These are phyloP conservation scores for Verbascum thapsus DNA, from an alignment of 257 asterid genomes.

Conservation along the genomic window DNA sequence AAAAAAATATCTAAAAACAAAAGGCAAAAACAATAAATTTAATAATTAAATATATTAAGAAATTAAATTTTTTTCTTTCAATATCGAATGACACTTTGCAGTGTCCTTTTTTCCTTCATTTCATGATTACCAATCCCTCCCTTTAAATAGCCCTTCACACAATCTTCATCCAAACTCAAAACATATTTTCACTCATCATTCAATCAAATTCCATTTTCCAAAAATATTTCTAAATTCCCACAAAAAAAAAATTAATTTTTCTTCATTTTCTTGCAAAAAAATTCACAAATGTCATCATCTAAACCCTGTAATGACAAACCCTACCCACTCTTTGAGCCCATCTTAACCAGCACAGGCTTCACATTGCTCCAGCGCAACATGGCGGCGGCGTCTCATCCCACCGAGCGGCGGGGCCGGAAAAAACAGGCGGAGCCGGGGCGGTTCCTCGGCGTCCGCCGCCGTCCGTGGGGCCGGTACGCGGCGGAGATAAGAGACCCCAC, in stretches of 20 bases:
- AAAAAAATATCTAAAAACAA: not conserved
- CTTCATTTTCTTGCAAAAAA: no score
- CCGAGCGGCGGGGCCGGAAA: slow-evolving; percentile 76
- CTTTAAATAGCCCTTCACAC: slow-evolving; percentile 45
- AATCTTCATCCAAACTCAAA: slow-evolving; percentile 19
- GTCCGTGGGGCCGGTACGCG: slow-evolving; percentile 98
- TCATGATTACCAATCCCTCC: slow-evolving; percentile 27
- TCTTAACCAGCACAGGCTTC: slow-evolving; percentile 74
- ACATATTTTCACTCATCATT: not conserved
- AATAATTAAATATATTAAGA: no score
- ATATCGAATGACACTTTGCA: slow-evolving; percentile 31
- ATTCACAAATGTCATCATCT: slow-evolving; percentile 41
- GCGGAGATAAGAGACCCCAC: slow-evolving; percentile 95
- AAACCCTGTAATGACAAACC: slow-evolving; percentile 45
- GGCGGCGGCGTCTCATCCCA: slow-evolving; percentile 50
- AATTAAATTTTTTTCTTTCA: not conserved
- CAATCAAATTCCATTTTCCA: no score
- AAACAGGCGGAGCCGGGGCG: slow-evolving; percentile 82
- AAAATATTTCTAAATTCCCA: no score
- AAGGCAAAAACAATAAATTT: not conserved
- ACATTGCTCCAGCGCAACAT: slow-evolving; percentile 88
- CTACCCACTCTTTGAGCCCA: slow-evolving; percentile 73
- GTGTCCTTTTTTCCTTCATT: slow-evolving; percentile 31
- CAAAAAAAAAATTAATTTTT: no score
- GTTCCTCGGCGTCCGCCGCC: slow-evolving; percentile 79